phyloP scores from a whole-genome alignment of 164 flowering plant species.

The Brasenia schreberi region DNA sequence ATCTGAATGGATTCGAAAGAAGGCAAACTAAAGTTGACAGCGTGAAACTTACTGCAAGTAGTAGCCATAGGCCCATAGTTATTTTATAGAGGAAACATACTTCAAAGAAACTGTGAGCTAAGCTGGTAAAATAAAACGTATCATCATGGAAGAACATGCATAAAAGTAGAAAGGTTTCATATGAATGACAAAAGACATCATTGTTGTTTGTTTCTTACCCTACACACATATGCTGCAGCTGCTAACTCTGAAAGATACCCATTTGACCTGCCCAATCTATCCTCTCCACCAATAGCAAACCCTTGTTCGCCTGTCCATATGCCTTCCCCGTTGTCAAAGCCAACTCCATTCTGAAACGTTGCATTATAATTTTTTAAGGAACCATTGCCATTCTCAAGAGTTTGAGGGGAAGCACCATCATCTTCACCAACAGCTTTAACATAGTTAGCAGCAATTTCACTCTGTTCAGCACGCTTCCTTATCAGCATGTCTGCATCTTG shows the following conservation, averaged over 20 bases:
- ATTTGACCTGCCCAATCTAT: conserved; percentile 55
- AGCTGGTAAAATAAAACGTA: background rate
- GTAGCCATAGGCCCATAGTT: no score
- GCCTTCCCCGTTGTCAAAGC: conserved; percentile 90
- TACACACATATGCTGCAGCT: conserved; percentile 94
- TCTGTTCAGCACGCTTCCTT: conserved; percentile 69
- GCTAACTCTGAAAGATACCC: conserved; percentile 96
- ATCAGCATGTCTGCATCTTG: conserved; percentile 82
- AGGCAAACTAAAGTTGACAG: no score
- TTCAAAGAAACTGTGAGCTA: background rate
- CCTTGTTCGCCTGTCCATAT: conserved; percentile 83
- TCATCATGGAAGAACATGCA: background rate
- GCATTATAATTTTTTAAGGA: conserved; percentile 19
- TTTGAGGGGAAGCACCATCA: conserved; percentile 15
- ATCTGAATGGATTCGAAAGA: no score
- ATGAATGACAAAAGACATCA: background rate
- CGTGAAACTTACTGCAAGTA: no score
- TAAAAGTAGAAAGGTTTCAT: background rate
- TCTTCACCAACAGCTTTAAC: conserved; percentile 75
- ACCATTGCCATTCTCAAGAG: conserved; percentile 26
- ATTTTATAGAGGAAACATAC: no score
- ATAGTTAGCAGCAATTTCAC: conserved; percentile 92
- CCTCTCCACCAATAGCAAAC: conserved; percentile 92
- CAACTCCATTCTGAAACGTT: conserved; percentile 84
- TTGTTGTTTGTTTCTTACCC: conserved; percentile 32